Base-by-base conservation (phyloP, 2,329 filamentous ascomycete species). In the Alternaria rosae region DNA sequence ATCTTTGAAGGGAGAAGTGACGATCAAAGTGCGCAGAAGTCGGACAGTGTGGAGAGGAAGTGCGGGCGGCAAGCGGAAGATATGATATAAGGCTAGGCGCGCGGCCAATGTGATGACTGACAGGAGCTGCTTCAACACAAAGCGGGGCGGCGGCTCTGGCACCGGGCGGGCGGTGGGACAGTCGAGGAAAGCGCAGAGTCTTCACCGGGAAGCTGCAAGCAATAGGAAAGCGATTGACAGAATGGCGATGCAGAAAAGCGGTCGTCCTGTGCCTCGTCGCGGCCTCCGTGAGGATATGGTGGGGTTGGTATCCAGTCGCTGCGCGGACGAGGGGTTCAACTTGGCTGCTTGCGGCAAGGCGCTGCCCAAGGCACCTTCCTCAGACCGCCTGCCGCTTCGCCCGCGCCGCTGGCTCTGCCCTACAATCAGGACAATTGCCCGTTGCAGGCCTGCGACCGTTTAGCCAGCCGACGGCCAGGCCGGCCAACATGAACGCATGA, bases 1-100 rank as follows among this genome's bases (percentile, higher is more conserved):
- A 25, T 25, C 5, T 25, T 25, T 8, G 30, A 53, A 54, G 44
- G 41, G 45, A 43, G 35, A 21, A n/a, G n/a, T n/a, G n/a, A n/a
- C n/a, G 54, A 54, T 42, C 30, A 47, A 55, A 26, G 50, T 51
- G 54, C 21, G 53, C 52, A 61, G 53, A 45, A 32, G 60, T 56
- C 52, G 55, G 50, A 54, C 57, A 59, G 48, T 38, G 54, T 52
- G 23, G 41, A 54, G 60, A 65, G 54, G 38, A 61, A 57, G 54
- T 35, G 47, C 45, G 63, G 64, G 59, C 54, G 63, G 70, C 62
- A 58, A 65, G 66, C 64, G 64, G 59, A 63, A 56, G 65, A 59
- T 67, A 64, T 62, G 69, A 62, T 72, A 69, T 68, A 69, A 54
- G 65, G 64, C 59, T 74, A 75, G 68, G 70, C 72, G 73, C 71